These are phyloP conservation scores for Calonectria pteridis DNA, from an alignment of 2,329 filamentous ascomycete genomes.

Conservation along the genomic window DNA sequence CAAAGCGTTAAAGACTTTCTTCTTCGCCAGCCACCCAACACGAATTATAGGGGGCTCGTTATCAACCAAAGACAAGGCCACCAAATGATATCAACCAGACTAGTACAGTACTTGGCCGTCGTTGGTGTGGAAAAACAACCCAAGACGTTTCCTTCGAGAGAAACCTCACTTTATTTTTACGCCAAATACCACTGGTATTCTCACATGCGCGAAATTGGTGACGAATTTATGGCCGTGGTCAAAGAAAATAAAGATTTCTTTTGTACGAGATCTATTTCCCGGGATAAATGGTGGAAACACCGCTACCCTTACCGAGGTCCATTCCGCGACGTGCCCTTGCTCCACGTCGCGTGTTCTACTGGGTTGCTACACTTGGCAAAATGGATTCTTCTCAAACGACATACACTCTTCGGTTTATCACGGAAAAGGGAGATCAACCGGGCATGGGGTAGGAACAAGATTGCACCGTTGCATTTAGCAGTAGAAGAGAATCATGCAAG, in stretches of 20 bases:
- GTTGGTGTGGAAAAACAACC: not conserved
- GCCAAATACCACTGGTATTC: not conserved
- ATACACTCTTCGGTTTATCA: not conserved
- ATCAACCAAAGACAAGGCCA: not conserved
- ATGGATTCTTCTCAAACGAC: not conserved
- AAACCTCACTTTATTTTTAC: not conserved
- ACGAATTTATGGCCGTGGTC: not conserved
- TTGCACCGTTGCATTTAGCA: not conserved
- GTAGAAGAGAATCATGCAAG: not conserved
- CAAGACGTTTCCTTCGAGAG: not conserved
- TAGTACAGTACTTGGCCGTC: not conserved
- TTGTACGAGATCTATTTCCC: not conserved
- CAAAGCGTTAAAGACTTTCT: slow-evolving; percentile 27
- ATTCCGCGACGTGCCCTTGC: not conserved
- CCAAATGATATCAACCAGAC: not conserved
- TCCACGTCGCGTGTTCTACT: not conserved
- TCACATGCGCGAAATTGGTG: not conserved
- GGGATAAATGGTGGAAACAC: not conserved
- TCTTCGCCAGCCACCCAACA: not conserved
- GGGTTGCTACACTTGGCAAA: not conserved
- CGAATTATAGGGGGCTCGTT: not conserved
- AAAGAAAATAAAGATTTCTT: not conserved
- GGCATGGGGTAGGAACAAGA: not conserved
- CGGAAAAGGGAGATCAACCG: not conserved
- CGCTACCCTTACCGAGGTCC: not conserved